A percentile compares a stretch with the other conserved stretches of the same genome.
These are phyloP conservation scores for Marsdenia floribunda DNA, from an alignment of 257 asterid genomes.

Conservation along the genomic window DNA sequence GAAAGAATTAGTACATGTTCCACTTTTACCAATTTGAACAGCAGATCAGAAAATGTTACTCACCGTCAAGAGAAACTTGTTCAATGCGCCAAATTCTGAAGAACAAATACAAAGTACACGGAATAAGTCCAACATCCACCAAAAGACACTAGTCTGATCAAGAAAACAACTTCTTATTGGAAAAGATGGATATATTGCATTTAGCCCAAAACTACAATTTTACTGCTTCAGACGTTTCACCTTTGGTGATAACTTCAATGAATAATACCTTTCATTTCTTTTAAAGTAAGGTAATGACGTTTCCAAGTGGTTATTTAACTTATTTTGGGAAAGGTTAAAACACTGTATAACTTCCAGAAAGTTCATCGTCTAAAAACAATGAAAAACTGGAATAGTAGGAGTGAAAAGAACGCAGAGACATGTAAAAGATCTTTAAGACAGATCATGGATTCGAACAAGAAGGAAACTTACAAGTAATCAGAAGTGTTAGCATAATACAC, in stretches of 20 bases:
- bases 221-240: not conserved
- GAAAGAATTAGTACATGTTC: not conserved
- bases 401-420: not conserved
- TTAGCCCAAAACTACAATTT: not conserved
- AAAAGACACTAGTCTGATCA: not conserved
- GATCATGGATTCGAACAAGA: not conserved
- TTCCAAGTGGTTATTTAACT: not conserved
- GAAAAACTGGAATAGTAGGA: not conserved
- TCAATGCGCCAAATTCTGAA: slow-evolving; percentile 67
- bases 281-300: not conserved
- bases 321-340: not conserved
- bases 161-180: not conserved
- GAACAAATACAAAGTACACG: slow-evolving; percentile 11
- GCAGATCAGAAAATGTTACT: slow-evolving; percentile 21
- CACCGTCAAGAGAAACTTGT: slow-evolving; percentile 80
- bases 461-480: not conserved
- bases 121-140: not conserved
- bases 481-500: not conserved
- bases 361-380: not conserved
- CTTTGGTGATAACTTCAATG: not conserved
- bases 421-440: not conserved
- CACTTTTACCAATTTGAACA: not conserved
- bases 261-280: not conserved
- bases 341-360: not conserved
- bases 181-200: not conserved